Percentiles rank a stretch among this genome's conserved stretches.
These are phyloP conservation scores for Eimeria brunetti DNA, from an alignment of 169 alveolate genomes.

Conservation along the genomic window DNA sequence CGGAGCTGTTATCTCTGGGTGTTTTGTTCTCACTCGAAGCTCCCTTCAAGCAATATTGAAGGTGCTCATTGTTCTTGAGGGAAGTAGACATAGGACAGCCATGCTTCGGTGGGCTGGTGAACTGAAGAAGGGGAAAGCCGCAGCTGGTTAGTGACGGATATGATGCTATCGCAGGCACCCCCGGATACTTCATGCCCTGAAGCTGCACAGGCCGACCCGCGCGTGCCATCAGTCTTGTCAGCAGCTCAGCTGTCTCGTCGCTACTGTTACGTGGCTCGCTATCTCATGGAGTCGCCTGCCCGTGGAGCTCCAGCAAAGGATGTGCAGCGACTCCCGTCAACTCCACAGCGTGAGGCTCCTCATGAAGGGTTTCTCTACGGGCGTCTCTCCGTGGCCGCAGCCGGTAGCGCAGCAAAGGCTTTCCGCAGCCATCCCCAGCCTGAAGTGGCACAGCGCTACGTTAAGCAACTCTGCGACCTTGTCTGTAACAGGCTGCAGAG, in stretches of 20 bases:
- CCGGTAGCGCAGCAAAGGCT: slow-evolving; percentile 50
- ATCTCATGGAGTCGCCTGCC: slow-evolving; percentile 47
- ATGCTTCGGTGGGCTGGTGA: background rate
- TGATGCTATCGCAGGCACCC: background rate
- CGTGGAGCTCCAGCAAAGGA: background rate
- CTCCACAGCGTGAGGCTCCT: background rate
- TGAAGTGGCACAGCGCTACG: slow-evolving; percentile 54
- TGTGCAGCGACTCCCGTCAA: background rate
- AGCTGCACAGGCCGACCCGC: background rate
- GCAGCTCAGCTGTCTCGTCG: slow-evolving; percentile 38
- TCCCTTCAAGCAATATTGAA: background rate
- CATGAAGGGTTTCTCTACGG: background rate
- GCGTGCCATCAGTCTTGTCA: background rate
- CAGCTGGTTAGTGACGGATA: background rate
- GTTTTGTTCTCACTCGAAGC: background rate
- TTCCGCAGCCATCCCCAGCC: slow-evolving; percentile 35
- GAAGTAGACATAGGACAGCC: background rate
- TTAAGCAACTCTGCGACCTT: slow-evolving; percentile 31
- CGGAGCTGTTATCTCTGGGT: background rate
- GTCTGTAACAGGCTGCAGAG: slow-evolving; percentile 22
- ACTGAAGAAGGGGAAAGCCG: background rate
- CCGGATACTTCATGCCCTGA: background rate
- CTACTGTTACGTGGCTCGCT: slow-evolving; percentile 43
- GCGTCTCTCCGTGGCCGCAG: slow-evolving; percentile 42
- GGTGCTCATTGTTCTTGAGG: background rate